These are phyloP conservation scores for Pyrenula massariospora DNA, from an alignment of 495 filamentous ascomycete genomes.

Conservation along the genomic window DNA sequence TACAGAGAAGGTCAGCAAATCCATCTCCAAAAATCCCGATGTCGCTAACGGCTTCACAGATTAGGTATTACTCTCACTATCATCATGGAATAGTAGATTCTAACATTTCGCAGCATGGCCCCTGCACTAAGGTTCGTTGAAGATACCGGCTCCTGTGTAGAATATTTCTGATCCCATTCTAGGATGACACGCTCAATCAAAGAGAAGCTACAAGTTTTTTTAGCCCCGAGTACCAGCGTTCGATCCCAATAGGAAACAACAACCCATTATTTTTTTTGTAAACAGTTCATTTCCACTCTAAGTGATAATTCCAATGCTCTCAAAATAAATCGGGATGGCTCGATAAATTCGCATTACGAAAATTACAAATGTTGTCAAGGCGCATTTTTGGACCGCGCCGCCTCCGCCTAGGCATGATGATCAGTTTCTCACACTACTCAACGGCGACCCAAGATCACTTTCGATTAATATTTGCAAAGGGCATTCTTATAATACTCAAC, in stretches of 20 bases:
- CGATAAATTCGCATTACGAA: no score
- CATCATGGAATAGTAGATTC: background rate
- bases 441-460: no score
- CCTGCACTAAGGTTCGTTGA: conserved; percentile 95
- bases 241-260: background rate
- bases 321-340: no score
- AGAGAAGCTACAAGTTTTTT: conserved; percentile 62
- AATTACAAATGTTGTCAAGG: no score
- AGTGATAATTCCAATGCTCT: no score
- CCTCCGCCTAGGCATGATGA: no score
- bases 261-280: no score
- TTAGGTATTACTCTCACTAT: background rate
- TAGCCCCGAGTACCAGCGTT: conserved; percentile 2
- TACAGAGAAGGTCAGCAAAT: conserved; percentile 55
- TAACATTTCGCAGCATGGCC: conserved; percentile 53
- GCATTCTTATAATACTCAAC: background rate
- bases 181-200: conserved; percentile 82
- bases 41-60: background rate
- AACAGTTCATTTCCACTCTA: no score
- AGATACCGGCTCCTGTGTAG: no score
- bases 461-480: background rate
- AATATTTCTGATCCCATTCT: no score
- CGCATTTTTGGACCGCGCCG: no score
- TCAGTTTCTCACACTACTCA: no score
- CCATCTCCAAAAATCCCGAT: background rate